These are phyloP conservation scores for Chimonanthus praecox DNA, from an alignment of 164 flowering plant genomes.

Conservation along the genomic window DNA sequence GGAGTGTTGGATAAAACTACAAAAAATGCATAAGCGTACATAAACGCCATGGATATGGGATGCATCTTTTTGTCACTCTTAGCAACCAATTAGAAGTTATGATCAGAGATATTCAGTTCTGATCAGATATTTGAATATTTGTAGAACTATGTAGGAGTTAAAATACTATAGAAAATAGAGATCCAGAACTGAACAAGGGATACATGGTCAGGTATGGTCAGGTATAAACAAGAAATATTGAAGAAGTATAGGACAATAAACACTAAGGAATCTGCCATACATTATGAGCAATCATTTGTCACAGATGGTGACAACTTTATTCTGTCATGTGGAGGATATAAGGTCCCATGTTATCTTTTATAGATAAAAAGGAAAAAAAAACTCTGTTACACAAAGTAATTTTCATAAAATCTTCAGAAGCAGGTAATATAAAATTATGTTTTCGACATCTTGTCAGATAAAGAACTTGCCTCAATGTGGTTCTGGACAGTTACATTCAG, in stretches of 20 bases:
- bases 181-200: not conserved
- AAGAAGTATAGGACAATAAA: too few species aligned
- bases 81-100: not conserved
- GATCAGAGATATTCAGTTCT: not conserved
- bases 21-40: not conserved
- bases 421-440: not conserved
- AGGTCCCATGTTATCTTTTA: not conserved
- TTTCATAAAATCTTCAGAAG: not conserved
- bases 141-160: not conserved
- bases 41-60: not conserved
- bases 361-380: too few species aligned
- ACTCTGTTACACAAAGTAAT: not conserved
- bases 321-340: not conserved
- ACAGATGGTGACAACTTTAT: not conserved
- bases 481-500: conserved; percentile 56
- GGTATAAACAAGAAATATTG: not conserved
- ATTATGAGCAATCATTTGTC: not conserved
- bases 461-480: conserved; percentile 69
- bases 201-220: too few species aligned
- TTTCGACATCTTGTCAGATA: not conserved
- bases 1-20: not conserved
- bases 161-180: not conserved
- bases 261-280: not conserved
- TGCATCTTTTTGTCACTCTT: too few species aligned
- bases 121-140: not conserved